Evolutionary conservation across 2,329 filamentous ascomycete genomes (phyloP).

Genomic region (Apiospora pterosperma): DNA sequence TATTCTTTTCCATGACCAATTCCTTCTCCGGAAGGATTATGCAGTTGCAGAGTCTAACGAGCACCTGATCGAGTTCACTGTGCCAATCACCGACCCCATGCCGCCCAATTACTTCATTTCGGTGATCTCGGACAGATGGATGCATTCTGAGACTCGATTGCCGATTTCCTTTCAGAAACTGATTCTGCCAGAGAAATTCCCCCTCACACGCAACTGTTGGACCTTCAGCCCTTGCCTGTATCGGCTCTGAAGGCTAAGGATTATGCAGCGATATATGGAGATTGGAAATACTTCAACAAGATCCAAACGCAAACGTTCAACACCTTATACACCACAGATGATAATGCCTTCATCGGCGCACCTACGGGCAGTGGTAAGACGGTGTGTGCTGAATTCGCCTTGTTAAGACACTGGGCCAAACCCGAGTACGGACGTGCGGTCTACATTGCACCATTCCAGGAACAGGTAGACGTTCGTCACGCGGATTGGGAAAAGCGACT

Average conservation of each 20-base stretch:
- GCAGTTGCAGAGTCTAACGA: slow-evolving; percentile 83
- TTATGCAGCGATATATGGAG: slow-evolving; percentile 75
- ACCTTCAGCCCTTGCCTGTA: slow-evolving; percentile 87
- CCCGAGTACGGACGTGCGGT: slow-evolving; percentile 73
- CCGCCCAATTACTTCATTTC: slow-evolving; percentile 98
- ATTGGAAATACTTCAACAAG: slow-evolving; percentile 90
- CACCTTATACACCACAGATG: slow-evolving; percentile 82
- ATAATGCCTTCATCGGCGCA: slow-evolving; percentile 92
- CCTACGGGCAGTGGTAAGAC: slow-evolving; percentile 96
- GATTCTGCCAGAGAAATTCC: slow-evolving; percentile 91
- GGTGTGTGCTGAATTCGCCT: slow-evolving; percentile 89
- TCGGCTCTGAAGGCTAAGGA: slow-evolving; percentile 84
- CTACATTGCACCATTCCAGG: slow-evolving; percentile 93
- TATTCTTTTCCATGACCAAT: slow-evolving; percentile 91
- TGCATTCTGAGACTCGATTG: slow-evolving; percentile 93
- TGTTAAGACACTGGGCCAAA: slow-evolving; percentile 83
- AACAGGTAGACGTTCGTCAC: slow-evolving; percentile 77
- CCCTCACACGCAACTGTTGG: slow-evolving; percentile 85
- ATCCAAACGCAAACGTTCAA: slow-evolving; percentile 98
- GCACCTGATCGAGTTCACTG: slow-evolving; percentile 93
- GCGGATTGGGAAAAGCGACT: slow-evolving; percentile 85
- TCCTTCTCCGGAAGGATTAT: slow-evolving; percentile 87
- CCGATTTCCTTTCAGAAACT: slow-evolving; percentile 94
- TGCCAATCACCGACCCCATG: slow-evolving; percentile 95
- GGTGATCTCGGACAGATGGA: slow-evolving; percentile 92